Evolutionary conservation across 2,329 filamentous ascomycete genomes (phyloP).

Genomic region (Onygena corvina): DNA sequence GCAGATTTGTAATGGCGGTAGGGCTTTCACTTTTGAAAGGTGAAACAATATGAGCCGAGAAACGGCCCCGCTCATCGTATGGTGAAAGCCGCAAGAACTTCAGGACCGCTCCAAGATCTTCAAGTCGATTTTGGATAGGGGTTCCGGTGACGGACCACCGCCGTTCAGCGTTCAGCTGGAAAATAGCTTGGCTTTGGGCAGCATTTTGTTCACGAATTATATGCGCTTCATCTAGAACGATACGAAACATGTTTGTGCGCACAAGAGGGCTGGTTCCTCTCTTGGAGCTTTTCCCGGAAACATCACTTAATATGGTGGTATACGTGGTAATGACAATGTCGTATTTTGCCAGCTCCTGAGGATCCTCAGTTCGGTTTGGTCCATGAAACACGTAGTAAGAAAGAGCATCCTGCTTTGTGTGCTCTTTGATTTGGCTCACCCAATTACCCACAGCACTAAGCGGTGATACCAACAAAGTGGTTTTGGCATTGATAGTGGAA

Average conservation of each 20-base stretch:
- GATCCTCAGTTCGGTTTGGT: conserved; percentile 56
- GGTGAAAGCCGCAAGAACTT: conserved; percentile 75
- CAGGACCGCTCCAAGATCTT: conserved; percentile 76
- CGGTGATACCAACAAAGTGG: conserved; percentile 78
- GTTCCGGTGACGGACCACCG: conserved; percentile 98
- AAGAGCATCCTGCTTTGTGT: conserved; percentile 54
- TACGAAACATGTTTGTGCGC: conserved; percentile 79
- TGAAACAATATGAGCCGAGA: conserved; percentile 65
- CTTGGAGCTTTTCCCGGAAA: conserved; percentile 53
- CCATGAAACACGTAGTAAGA: conserved; percentile 82
- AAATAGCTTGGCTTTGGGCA: conserved; percentile 72
- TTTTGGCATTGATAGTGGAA: conserved; percentile 50
- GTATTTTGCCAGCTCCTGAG: conserved; percentile 55
- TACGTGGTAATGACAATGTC: conserved; percentile 91
- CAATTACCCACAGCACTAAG: conserved; percentile 88
- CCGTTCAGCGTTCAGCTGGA: conserved; percentile 62
- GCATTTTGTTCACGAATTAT: conserved; percentile 79
- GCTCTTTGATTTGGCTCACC: conserved; percentile 80
- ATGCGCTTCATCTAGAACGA: conserved; percentile 90
- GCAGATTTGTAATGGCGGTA: conserved; percentile 56
- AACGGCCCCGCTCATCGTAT: conserved; percentile 66
- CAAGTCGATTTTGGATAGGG: conserved; percentile 83
- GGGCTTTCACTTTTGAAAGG: conserved; percentile 82
- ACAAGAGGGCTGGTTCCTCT: conserved; percentile 51
- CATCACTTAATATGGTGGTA: conserved; percentile 71